phyloP scores from a whole-genome alignment of 2,329 filamentous ascomycete species.

The Penicillium sp. region DNA sequence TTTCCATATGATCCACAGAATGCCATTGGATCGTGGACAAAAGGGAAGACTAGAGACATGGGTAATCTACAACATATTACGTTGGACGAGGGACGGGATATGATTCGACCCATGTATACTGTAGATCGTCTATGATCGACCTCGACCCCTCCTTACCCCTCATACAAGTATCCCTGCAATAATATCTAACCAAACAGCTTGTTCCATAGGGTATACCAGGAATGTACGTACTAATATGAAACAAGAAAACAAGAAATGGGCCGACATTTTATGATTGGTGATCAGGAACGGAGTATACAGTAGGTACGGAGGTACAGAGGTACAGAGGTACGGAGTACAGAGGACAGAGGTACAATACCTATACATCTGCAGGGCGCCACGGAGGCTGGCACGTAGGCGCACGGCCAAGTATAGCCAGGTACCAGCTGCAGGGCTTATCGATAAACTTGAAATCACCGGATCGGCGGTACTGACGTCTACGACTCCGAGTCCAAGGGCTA shows the following conservation, averaged over 20 bases:
- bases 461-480: conserved; percentile 20
- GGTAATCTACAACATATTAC: neutral
- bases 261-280: too few relatives aligned
- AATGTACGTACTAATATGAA: too few relatives aligned
- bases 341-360: conserved; percentile 19
- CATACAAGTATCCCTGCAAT: too few relatives aligned
- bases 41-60: conserved; percentile 2
- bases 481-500: conserved; percentile 5
- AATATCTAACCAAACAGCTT: too few relatives aligned
- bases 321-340: too few relatives aligned
- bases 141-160: too few relatives aligned
- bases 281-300: too few relatives aligned
- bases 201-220: too few relatives aligned
- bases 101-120: neutral
- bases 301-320: too few relatives aligned
- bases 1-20: neutral
- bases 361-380: conserved; percentile 25
- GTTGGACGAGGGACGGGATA: neutral
- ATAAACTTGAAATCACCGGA: conserved; percentile 13
- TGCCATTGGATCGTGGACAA: neutral
- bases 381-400: conserved; percentile 6
- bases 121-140: too few relatives aligned
- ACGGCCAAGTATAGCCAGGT: conserved; percentile 25
- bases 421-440: conserved; percentile 28
- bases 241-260: too few relatives aligned